Conservation (phyloP, 768 basidiomycete species). For the Pluteus cervinus region DNA sequence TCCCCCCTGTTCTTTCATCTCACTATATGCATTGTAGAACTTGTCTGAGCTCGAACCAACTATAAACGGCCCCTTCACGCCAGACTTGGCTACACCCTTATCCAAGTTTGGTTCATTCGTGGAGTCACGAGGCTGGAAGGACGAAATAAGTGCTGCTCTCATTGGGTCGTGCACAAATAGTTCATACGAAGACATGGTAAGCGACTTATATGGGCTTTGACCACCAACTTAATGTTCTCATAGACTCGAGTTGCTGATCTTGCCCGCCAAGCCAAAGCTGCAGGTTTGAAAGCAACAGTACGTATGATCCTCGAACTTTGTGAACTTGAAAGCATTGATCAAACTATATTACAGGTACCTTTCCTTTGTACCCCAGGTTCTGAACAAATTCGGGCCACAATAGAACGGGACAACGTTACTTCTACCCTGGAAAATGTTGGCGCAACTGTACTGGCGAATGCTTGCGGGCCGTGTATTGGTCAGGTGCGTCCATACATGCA, state of each 20-base stretch:
- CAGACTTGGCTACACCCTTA: conserved; percentile 90
- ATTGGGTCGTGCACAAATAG: conserved; percentile 99
- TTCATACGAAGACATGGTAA: conserved; percentile 92
- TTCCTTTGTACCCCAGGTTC: conserved; percentile 89
- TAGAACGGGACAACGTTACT: conserved; percentile 91
- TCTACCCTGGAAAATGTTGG: conserved; percentile 79
- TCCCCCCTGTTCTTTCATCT: not conserved
- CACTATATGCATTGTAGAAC: conserved; percentile 45
- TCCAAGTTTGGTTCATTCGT: conserved; percentile 83
- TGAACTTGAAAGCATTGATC: conserved; percentile 5
- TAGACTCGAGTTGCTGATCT: conserved; percentile 91
- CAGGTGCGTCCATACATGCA: conserved; percentile 42
- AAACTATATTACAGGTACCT: conserved; percentile 45
- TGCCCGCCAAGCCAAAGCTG: conserved; percentile 81
- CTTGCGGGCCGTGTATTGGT: conserved; percentile 98
- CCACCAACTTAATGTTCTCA: conserved; percentile 5
- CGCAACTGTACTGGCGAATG: conserved; percentile 93
- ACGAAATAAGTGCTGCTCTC: conserved; percentile 82
- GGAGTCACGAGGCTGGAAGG: conserved; percentile 86
- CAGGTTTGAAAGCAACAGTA: conserved; percentile 74
- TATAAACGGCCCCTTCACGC: conserved; percentile 97
- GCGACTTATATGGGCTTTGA: conserved; percentile 1
- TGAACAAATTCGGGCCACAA: conserved; percentile 95
- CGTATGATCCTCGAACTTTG: conserved; percentile 6
- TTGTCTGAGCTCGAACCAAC: conserved; percentile 85